Conservation (phyloP, 2,329 filamentous ascomycete genomes). For the Ophiostoma angusticollis region DNA sequence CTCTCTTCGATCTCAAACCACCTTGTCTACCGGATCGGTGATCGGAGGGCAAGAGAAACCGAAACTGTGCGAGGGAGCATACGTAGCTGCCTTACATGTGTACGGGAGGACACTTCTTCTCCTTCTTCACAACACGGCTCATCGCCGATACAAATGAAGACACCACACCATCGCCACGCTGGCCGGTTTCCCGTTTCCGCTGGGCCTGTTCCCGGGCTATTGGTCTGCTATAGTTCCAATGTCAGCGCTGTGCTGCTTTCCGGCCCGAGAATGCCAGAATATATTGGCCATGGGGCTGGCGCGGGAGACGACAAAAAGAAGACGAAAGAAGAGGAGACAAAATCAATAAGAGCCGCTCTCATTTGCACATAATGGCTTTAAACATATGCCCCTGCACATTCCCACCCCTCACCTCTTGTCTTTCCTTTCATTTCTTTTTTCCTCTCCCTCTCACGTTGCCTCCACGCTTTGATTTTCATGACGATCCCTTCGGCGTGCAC, state of each 20-base stretch:
- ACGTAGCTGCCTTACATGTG: constrained; percentile 1
- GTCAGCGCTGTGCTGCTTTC: background rate
- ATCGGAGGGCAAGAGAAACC: background rate
- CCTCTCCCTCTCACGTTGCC: background rate
- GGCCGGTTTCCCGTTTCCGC: background rate
- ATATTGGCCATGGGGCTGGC: no score
- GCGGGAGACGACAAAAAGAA: background rate
- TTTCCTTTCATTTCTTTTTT: background rate
- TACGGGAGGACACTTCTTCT: background rate
- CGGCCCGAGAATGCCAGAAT: background rate
- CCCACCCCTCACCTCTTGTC: background rate
- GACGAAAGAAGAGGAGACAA: background rate
- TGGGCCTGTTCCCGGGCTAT: no score
- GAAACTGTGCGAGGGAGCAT: no score
- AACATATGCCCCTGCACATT: background rate
- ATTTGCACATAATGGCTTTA: background rate
- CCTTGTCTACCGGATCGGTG: constrained; percentile 5
- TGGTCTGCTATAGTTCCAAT: background rate
- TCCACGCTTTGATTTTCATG: background rate
- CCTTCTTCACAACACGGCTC: background rate
- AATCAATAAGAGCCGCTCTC: background rate
- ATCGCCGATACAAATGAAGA: constrained; percentile 5
- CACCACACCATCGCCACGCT: background rate
- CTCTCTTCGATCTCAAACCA: no score
- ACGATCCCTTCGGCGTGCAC: no score